Evolutionary conservation across 345 rosid genomes (phyloP), one percentile per base, ranked within the genome.

Genomic region (Citrus unshiu): DNA sequence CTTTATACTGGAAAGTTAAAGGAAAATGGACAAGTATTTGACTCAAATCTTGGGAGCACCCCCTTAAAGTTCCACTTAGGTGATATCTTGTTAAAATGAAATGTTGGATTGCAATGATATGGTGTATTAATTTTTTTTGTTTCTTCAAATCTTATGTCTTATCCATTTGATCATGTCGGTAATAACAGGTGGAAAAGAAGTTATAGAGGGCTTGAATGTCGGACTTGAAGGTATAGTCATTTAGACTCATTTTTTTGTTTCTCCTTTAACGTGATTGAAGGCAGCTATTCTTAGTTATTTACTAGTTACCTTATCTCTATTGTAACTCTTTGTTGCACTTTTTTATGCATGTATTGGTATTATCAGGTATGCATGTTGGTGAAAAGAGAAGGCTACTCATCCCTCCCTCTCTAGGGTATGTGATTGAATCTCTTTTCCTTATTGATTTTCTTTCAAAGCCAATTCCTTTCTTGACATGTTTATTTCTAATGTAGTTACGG

Each of bases 381-480:
- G 96, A 87, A 79, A 95, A 88, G 79, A 89, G 99, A 83, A 90
- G 96, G 83, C 84, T 95, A 22, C 84, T 84, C 1, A 83, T 93
- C 78, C 98, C 97, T 2, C 98, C 99, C 12, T 84, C 91, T 6
- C 83, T 92, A 84, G 91, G 98, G 99, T 95, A 90, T 82, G 83
- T 72, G 65, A 54, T 66, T 12, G 32, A 34, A 67, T 63, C 14
- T 43, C 37, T 46, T 71, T 68, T 24, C 43, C 40, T 22, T 51
- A 30, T 39, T 40, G 9, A 6, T 24, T 29, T 60, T 49, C 5
- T 7, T 49, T 54, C 5, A 27, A 54, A 24, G 22, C 21, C 51
- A 21, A 24, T 21, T 56, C 13, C 18, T 27, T 30, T 8, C 22
- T 35, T 72, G 30, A 59, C 37, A 29, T 16, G 4, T 25, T 27